phyloP scores from a whole-genome alignment of 805 yeast species.

The Wickerhamomyces strasburgensis region DNA sequence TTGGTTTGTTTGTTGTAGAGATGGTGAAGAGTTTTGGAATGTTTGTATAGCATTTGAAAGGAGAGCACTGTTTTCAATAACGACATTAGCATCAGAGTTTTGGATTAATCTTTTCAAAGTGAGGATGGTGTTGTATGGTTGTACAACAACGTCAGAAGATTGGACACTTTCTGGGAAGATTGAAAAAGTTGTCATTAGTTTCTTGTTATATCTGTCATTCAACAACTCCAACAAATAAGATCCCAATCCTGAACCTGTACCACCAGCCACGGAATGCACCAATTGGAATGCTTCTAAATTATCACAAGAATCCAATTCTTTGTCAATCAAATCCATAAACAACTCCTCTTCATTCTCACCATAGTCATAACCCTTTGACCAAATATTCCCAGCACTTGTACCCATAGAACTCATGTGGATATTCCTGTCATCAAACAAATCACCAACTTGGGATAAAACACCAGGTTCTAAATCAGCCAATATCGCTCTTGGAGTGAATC shows the following conservation, averaged over 20 bases:
- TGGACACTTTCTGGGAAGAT: slow-evolving; percentile 78
- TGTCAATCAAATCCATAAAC: slow-evolving; percentile 76
- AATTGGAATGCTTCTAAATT: slow-evolving; percentile 86
- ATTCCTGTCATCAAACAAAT: slow-evolving; percentile 79
- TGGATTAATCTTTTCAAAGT: slow-evolving; percentile 80
- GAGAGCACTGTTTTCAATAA: slow-evolving; percentile 86
- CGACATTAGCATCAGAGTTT: slow-evolving; percentile 80
- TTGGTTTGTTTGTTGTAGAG: slow-evolving; percentile 77
- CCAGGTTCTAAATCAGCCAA: slow-evolving; percentile 88
- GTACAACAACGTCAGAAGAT: slow-evolving; percentile 95
- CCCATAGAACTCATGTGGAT: slow-evolving; percentile 76
- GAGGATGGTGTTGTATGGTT: slow-evolving; percentile 87
- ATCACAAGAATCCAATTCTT: slow-evolving; percentile 88
- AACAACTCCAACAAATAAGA: slow-evolving; percentile 72
- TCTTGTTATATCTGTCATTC: slow-evolving; percentile 78
- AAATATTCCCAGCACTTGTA: slow-evolving; percentile 92
- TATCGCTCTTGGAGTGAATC: slow-evolving; percentile 85
- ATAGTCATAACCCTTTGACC: slow-evolving; percentile 85
- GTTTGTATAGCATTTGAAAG: slow-evolving; percentile 63
- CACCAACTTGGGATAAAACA: slow-evolving; percentile 52
- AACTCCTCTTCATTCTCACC: slow-evolving; percentile 67
- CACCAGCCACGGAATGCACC: slow-evolving; percentile 95
- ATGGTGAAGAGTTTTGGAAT: slow-evolving; percentile 52
- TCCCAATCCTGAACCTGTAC: slow-evolving; percentile 97
- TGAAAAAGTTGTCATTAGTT: slow-evolving; percentile 77